These are phyloP conservation scores for Psilocybe mexicana DNA, from an alignment of 1,284 basidiomycete species.

Conservation along the genomic window DNA sequence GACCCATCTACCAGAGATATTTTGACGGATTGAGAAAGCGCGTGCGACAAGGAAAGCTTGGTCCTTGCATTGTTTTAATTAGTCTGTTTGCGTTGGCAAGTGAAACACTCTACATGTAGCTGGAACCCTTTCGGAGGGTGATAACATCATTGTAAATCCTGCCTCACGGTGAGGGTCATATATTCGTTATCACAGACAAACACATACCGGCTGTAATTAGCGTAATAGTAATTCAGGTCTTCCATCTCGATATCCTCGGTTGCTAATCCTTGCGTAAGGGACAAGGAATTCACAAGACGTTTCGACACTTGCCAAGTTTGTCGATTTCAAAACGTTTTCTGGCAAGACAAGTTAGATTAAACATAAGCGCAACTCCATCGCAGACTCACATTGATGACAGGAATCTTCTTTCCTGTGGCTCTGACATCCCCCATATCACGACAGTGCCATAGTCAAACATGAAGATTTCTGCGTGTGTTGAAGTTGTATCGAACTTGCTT, in stretches of 20 bases:
- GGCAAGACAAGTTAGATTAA: slow-evolving; percentile 14
- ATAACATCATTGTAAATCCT: slow-evolving; percentile 99
- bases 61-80: slow-evolving; percentile 61
- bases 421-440: slow-evolving; percentile 97
- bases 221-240: slow-evolving; percentile 96
- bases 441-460: slow-evolving; percentile 93
- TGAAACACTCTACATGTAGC: slow-evolving; percentile 77
- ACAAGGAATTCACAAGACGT: slow-evolving; percentile 8
- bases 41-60: slow-evolving; percentile 93
- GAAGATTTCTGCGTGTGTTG: slow-evolving; percentile 85
- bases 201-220: slow-evolving; percentile 88
- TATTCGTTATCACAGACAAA: slow-evolving; percentile 10
- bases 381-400: slow-evolving; percentile 79
- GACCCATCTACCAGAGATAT: slow-evolving; percentile 73
- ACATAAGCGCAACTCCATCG: slow-evolving; percentile 13
- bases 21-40: slow-evolving; percentile 94
- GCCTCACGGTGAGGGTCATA: slow-evolving; percentile 10
- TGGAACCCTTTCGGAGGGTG: slow-evolving; percentile 90
- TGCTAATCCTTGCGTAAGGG: slow-evolving; percentile 41
- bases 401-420: slow-evolving; percentile 88
- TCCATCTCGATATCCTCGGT: slow-evolving; percentile 91
- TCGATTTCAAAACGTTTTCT: slow-evolving; percentile 94
- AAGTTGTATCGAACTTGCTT: slow-evolving; percentile 65
- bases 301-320: slow-evolving; percentile 59
- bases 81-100: slow-evolving; percentile 1